Evolutionary conservation across 148 eudicot species (phyloP), one percentile per base, ranked within the genome.

Genomic region (Amaranthus hypochondriacus): DNA sequence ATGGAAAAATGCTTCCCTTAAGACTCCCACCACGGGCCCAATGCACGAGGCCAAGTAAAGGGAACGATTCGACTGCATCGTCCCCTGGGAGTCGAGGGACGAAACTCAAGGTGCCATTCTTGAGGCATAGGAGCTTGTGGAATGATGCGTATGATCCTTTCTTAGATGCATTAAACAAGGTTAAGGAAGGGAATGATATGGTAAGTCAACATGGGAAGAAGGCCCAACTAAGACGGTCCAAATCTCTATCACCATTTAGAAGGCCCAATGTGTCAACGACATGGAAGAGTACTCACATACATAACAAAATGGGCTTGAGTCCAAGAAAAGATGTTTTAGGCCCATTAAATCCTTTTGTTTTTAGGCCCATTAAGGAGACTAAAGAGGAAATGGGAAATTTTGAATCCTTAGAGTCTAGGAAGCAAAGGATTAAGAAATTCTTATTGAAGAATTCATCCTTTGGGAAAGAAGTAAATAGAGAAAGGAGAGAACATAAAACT

Each of bases 71-170:
- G 21, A 73, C 78, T 6, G 77, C 80, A 49, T 81, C 90, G 7
- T 85, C 89, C 2, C 90, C 93, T 0, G 85, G 81, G 53, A 74
- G 82, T 0, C 80, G 86, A 21, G 53, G 71, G 54, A 69, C 84
- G 0, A 56, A 49, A 9, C 66, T 75, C 9, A 89, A 69, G 59
- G 62, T 76, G 8, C 86, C 86, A 62, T 91, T 86, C 73, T 54
- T 71, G 15, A 75, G 83, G 77, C 78, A 75, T 6, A 74, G 68
- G 64, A 75, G 81, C 60, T 68, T 71, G 58, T 82, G 88, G 88
- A 84, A 81, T 43, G 89, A 89, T 69, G 90, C 79, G 11, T 86
- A 77, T 62, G 97, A 89, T 72, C 97, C 95, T 3, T 92, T 92
- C 56, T 64, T 51, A 49, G 80, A 66, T 68, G 97, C 95, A 47